These are phyloP conservation scores for Calocera viscosa DNA, from an alignment of 768 basidiomycete genomes.

Conservation along the genomic window DNA sequence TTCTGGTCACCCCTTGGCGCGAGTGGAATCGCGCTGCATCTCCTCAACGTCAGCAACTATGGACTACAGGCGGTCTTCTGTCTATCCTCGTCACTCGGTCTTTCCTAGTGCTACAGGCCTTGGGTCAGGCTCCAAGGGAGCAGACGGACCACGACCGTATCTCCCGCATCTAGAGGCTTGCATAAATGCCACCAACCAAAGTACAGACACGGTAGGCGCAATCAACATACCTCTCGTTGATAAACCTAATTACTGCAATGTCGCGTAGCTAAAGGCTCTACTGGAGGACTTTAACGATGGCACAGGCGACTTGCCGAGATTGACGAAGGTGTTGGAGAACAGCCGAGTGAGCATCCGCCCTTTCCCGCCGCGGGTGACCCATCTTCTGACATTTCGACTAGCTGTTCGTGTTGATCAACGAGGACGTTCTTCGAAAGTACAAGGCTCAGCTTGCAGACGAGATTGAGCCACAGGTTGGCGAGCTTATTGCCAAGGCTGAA, in stretches of 20 bases:
- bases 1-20: background rate
- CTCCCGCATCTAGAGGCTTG: constrained; percentile 1
- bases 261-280: background rate
- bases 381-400: constrained; percentile 23
- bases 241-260: background rate
- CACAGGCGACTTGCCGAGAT: constrained; percentile 57
- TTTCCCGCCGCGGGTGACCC: background rate
- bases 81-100: background rate
- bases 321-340: constrained; percentile 52
- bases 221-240: background rate
- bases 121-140: background rate
- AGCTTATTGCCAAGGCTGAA: constrained; percentile 59
- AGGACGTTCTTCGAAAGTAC: constrained; percentile 58
- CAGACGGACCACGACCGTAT: background rate
- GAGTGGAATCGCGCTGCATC: background rate
- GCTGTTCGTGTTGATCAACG: constrained; percentile 65
- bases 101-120: background rate
- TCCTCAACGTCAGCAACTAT: background rate
- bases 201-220: background rate
- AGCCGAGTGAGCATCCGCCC: constrained; percentile 40
- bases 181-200: background rate
- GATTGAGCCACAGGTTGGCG: constrained; percentile 66
- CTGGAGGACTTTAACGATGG: constrained; percentile 30
- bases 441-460: constrained; percentile 65
- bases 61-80: background rate